Evolutionary conservation across 805 yeast species (phyloP), one percentile per base, ranked within the genome.

Genomic region (Isabelozyma pseudorhagii): DNA sequence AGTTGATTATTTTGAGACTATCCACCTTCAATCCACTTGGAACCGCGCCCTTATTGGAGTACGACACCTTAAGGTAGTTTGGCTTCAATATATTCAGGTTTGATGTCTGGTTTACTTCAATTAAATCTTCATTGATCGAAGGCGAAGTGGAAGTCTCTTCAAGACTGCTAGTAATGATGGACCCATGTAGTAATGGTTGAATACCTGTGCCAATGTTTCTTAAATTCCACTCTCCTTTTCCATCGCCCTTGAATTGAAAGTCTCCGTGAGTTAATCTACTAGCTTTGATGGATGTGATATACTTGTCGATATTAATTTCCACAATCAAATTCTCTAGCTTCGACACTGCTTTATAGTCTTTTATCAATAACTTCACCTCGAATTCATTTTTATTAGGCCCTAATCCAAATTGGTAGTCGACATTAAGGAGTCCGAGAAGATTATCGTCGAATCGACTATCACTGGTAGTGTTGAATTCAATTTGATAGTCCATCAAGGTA

Each of bases 211-310:
- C 69, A 7, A 83, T 66, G 28, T 73, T 71, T 27, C 60, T 77
- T 55, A 90, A 77, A 6, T 79, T 72, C 97, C 96, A 89, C 53
- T 78, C 81, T n/a, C 81, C 84, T 36, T 60, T 63, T 0, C 83
- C 82, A 5, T 72, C 65, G 3, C 80, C 78, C 43, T 77, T 75
- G 43, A 76, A 75, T 45, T 78, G 79, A 55, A 87, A 80, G 59
- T 90, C 92, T 6, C 97, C 97, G 49, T 85, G 85, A 0, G 96
- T 85, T 38, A 82, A 70, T 52, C 96, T 70, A 45, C 81, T 64
- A 1, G 84, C 74, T 54, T 83, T 83, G 38, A 90, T 71, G 38
- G 66, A 67, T 25, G 67, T 60, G 6, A 67, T 56, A 31, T 7
- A 10, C 1, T 50, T 47, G 18, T 42, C 45, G 8, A 34, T 45